Percentiles rank a stretch among this genome's conserved stretches.
Conservation (phyloP, 1,284 basidiomycete genomes). For the Leccinum fallax region DNA sequence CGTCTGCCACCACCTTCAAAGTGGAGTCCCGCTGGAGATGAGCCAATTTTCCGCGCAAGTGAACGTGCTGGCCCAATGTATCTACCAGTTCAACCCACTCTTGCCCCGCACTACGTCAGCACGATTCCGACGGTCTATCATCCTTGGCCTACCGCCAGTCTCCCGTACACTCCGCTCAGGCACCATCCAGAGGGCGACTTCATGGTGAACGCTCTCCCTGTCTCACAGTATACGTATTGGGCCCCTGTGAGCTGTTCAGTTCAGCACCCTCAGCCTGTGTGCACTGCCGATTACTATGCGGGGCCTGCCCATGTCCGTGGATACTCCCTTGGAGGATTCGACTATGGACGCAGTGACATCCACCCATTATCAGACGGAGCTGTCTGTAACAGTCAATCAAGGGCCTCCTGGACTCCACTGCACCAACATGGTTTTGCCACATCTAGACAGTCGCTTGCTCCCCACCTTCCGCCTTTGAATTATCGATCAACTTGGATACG, state of each 20-base stretch:
- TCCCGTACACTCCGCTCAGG: conserved; percentile 35
- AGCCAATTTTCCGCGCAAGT: conserved; percentile 61
- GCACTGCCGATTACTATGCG: conserved; percentile 50
- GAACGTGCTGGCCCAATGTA: conserved; percentile 58
- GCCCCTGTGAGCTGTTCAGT: conserved; percentile 39
- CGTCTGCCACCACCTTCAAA: conserved; percentile 70
- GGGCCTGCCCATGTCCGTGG: conserved; percentile 56
- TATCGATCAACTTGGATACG: conserved; percentile 56
- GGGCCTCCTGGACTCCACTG: conserved; percentile 44
- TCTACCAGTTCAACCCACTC: conserved; percentile 61
- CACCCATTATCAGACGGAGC: conserved; percentile 46
- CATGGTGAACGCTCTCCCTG: conserved; percentile 11
- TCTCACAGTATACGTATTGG: conserved; percentile 46
- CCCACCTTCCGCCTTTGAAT: conserved; percentile 39
- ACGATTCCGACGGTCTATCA: conserved; percentile 36
- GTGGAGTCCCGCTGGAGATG: conserved; percentile 78
- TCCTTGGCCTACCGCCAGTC: conserved; percentile 42
- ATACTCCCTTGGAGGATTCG: conserved; percentile 59
- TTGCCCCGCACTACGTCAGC: conserved; percentile 31
- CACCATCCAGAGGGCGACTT: conserved; percentile 23
- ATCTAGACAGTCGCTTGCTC: conserved; percentile 40
- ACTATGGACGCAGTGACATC: conserved; percentile 51
- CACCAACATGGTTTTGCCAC: conserved; percentile 45
- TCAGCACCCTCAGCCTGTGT: conserved; percentile 57
- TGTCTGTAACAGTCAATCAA: conserved; percentile 38